Evolutionary conservation across 2,329 filamentous ascomycete species (phyloP).

Genomic region (Metarhizium guizhouense): DNA sequence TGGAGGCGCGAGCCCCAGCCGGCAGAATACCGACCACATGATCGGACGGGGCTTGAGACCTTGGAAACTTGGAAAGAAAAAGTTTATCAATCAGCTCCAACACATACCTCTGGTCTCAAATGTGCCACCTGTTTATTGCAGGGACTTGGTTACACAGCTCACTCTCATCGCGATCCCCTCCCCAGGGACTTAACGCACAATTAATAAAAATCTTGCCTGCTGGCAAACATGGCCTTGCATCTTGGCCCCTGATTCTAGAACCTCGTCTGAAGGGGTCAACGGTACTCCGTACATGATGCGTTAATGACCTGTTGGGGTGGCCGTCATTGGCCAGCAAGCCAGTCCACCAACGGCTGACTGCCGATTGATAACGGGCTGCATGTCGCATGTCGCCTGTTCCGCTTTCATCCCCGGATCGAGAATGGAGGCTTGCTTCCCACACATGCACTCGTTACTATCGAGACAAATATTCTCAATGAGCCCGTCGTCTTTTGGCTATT

Average conservation of each 20-base stretch:
- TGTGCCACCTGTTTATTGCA: no score
- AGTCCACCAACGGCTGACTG: neutral
- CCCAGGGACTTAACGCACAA: no score
- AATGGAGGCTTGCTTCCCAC: neutral
- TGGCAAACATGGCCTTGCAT: neutral
- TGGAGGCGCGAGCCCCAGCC: neutral
- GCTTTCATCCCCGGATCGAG: neutral
- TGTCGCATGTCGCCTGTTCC: neutral
- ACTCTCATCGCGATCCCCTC: neutral
- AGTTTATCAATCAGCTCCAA: neutral
- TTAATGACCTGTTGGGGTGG: no score
- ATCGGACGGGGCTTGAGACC: neutral
- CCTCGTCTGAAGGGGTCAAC: neutral
- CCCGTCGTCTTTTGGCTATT: neutral
- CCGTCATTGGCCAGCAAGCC: neutral
- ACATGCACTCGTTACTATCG: neutral
- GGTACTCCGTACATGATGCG: neutral
- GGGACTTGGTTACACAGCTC: neutral
- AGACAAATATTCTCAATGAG: neutral
- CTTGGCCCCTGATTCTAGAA: neutral
- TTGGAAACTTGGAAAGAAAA: neutral
- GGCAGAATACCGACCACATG: neutral
- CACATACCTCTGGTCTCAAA: neutral
- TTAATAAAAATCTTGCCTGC: neutral
- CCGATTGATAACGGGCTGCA: neutral